phyloP scores from a whole-genome alignment of 441 rosid species.

The Viola pubescens region DNA sequence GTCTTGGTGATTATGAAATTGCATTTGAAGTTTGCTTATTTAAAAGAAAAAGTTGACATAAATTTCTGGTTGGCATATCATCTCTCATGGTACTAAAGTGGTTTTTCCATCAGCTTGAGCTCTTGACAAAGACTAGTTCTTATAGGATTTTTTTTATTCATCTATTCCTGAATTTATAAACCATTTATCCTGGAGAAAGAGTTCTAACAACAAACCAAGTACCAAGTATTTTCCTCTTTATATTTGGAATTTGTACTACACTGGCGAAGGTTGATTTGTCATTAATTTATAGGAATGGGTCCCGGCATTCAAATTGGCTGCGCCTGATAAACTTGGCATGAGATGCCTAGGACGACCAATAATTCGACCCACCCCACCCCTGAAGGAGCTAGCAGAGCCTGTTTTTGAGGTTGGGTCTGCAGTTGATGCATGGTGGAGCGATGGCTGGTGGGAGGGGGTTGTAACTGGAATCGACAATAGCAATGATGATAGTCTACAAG shows the following conservation, averaged over 20 bases:
- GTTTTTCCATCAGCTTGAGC: too few relatives aligned
- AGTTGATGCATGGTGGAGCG: constrained; percentile 99
- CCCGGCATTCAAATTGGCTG: constrained; percentile 59
- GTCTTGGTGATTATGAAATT: neutral
- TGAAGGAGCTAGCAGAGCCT: constrained; percentile 23
- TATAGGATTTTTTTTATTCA: too few relatives aligned
- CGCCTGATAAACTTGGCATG: constrained; percentile 78
- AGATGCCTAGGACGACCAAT: constrained; percentile 65
- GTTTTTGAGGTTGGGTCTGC: constrained; percentile 51
- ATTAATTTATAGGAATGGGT: constrained; percentile 70
- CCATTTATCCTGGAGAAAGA: too few relatives aligned
- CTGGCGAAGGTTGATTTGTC: constrained; percentile 9
- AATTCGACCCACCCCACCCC: constrained; percentile 58
- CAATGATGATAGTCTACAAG: constrained; percentile 36
- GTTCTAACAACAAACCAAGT: too few relatives aligned
- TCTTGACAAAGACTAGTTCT: too few relatives aligned
- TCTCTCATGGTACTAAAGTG: too few relatives aligned
- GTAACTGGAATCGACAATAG: constrained; percentile 32
- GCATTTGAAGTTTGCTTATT: neutral
- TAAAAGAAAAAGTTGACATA: neutral
- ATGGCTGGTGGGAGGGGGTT: constrained; percentile 99
- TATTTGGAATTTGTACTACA: neutral
- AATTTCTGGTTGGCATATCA: too few relatives aligned
- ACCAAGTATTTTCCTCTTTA: neutral
- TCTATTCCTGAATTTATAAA: too few relatives aligned